A percentile compares a stretch with the other conserved stretches of the same genome.
These are phyloP conservation scores for Rugonectria rugulosa DNA, from an alignment of 2,329 filamentous ascomycete genomes.

Conservation along the genomic window DNA sequence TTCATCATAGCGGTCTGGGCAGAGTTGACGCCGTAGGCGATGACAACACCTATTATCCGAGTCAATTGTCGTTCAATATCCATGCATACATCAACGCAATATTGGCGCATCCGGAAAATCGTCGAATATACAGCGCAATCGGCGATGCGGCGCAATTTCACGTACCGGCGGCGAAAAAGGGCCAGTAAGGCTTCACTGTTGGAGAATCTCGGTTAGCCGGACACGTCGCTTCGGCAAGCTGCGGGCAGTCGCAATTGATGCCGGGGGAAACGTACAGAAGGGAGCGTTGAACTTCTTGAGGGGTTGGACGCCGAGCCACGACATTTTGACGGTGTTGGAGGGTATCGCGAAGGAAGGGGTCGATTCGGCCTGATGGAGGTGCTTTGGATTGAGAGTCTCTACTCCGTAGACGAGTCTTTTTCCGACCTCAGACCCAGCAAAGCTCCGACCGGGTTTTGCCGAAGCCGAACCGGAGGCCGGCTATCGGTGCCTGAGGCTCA, in stretches of 20 bases:
- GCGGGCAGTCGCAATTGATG: conserved; percentile 43
- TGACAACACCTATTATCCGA: conserved; percentile 70
- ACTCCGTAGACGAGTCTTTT: conserved; percentile 54
- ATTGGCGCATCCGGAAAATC: conserved; percentile 16
- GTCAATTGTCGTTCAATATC: conserved; percentile 37
- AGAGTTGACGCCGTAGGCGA: conserved; percentile 92
- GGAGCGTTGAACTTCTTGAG: conserved; percentile 84
- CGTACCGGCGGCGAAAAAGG: conserved; percentile 96
- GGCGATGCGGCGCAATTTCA: conserved; percentile 38
- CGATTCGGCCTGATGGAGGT: conserved; percentile 45
- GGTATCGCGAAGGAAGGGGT: conserved; percentile 45
- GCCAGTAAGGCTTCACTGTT: conserved; percentile 87
- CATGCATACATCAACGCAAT: conserved; percentile 32
- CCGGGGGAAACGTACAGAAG: conserved; percentile 68
- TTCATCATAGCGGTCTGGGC: conserved; percentile 78
- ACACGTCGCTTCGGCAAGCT: conserved; percentile 26
- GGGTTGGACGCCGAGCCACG: conserved; percentile 71
- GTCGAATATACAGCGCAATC: conserved; percentile 20
- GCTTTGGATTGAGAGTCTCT: conserved; percentile 45
- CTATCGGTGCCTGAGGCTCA: conserved; percentile 39
- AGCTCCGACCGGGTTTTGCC: conserved; percentile 47
- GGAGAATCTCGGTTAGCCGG: conserved; percentile 39
- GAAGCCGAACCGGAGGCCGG: conserved; percentile 40
- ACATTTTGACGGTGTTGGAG: conserved; percentile 67
- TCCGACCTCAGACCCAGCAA: conserved; percentile 40